A percentile compares a stretch with the other conserved stretches of the same genome.
Conservation (phyloP, 1,284 basidiomycete genomes). For the Entoloma clypeatum region DNA sequence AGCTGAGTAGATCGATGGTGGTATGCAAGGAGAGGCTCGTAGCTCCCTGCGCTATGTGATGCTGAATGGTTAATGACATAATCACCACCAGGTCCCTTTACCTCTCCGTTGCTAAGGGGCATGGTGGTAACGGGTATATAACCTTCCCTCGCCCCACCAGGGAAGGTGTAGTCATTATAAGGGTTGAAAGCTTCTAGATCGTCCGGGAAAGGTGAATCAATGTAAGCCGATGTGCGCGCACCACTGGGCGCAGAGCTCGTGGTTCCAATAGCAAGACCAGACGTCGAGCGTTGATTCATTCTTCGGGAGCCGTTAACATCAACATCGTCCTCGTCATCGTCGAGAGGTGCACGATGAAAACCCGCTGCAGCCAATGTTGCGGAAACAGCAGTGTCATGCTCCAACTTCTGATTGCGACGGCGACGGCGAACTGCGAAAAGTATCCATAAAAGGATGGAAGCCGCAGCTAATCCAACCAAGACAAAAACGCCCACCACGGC, state of each 20-base stretch:
- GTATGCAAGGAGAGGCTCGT: conserved; percentile 57
- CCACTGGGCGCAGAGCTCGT: conserved; percentile 28
- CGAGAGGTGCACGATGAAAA: conserved; percentile 59
- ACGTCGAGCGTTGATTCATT: conserved; percentile 34
- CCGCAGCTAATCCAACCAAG: conserved; percentile 67
- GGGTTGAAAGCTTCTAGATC: conserved; percentile 46
- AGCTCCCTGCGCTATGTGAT: conserved; percentile 56
- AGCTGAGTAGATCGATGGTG: conserved; percentile 28
- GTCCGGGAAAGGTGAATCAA: conserved; percentile 31
- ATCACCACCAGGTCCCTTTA: conserved; percentile 27
- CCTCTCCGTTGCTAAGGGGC: conserved; percentile 37
- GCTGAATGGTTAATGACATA: conserved; percentile 38
- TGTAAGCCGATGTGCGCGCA: conserved; percentile 30
- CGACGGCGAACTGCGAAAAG: conserved; percentile 66
- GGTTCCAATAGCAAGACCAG: conserved; percentile 27
- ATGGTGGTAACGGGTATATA: conserved; percentile 42
- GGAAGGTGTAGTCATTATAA: conserved; percentile 44
- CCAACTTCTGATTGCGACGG: conserved; percentile 51
- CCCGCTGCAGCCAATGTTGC: conserved; percentile 68
- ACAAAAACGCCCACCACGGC: conserved; percentile 77
- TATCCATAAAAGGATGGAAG: conserved; percentile 66
- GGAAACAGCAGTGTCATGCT: conserved; percentile 63
- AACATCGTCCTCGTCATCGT: conserved; percentile 57
- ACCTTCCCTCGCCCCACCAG: conserved; percentile 33
- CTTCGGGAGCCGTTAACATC: conserved; percentile 24